Evolutionary conservation across 2,329 filamentous ascomycete species (phyloP), one percentile per base, ranked within the genome.

Genomic region (Domatiomyces globalis): DNA sequence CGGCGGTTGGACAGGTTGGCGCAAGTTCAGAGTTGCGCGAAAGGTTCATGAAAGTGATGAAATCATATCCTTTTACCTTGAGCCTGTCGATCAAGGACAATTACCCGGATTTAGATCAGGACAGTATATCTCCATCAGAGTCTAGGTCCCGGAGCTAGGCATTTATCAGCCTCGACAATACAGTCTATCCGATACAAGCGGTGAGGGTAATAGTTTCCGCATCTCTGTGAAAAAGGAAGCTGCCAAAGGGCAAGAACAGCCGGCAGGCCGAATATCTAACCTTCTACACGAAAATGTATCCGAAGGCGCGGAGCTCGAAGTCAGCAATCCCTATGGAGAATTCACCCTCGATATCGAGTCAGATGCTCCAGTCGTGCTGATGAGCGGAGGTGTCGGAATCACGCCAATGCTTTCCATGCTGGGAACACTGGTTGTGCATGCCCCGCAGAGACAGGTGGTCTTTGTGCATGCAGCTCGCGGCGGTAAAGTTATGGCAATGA

Each of bases 171-270:
- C 79, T 17, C 73, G 84, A 29, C 84, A 87, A 65, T 88, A 87
- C 67, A 85, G 81, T 22, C 73, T 88, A 54, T 83, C 78, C 60
- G 82, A 86, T 12, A 49, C 42, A 1, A 67, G 73, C 7, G 72
- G 78, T 47, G 33, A 49, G 8, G 49, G 45, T 4, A 49, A 51
- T 15, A 76, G 80, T 66, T 84, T 85, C 66, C 78, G 84, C 27
- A 81, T 87, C 66, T 84, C 76, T 48, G 75, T 88, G 51, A 86
- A 86, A 73, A 77, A 74, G 53, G 82, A 87, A 61, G 64, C 69
- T 1, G 81, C 79, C 3, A 61, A 78, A 12, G 68, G 73, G 46
- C 47, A 68, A 46, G 63, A 69, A 2, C 67, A 74, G n/a, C 67
- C 71, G 1, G 76, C 79, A 0, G 83, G 84, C 22, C 75, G 80